These are phyloP conservation scores for Naganishia vaughanmartiniae DNA, from an alignment of 768 basidiomycete genomes.

Conservation along the genomic window DNA sequence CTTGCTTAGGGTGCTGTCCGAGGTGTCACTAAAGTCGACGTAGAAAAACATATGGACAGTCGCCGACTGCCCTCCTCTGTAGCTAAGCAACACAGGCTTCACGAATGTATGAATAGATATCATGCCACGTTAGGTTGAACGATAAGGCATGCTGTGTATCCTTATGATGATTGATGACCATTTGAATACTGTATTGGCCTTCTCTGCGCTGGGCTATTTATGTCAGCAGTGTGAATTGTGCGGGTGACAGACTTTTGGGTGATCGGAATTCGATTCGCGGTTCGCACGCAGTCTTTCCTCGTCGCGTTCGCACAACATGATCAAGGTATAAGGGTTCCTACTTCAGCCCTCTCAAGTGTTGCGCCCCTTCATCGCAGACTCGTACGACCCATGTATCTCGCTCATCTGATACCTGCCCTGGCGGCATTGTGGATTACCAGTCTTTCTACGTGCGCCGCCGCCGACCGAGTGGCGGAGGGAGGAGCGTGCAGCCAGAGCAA, in stretches of 20 bases:
- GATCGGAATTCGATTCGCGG: background rate
- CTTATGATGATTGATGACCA: background rate
- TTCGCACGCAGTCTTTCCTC: no score
- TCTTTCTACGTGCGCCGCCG: background rate
- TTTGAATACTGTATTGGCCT: background rate
- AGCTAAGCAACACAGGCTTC: background rate
- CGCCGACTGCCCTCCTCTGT: background rate
- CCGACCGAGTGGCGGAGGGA: constrained; percentile 9
- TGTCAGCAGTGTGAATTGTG: no score
- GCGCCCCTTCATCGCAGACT: no score
- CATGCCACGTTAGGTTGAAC: background rate
- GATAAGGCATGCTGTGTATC: constrained; percentile 11
- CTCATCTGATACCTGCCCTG: background rate
- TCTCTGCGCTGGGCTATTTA: background rate
- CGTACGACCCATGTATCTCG: background rate
- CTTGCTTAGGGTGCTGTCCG: constrained; percentile 46
- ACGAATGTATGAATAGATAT: constrained; percentile 19
- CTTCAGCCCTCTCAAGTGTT: no score
- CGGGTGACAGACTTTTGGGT: constrained; percentile 8
- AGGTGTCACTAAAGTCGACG: constrained; percentile 48
- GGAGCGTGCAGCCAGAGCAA: constrained; percentile 58
- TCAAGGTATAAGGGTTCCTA: no score
- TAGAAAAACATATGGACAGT: constrained; percentile 26
- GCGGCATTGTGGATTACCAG: background rate
- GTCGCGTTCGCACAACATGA: no score